Evolutionary conservation across 2,329 filamentous ascomycete genomes (phyloP), one percentile per base, ranked within the genome.

Genomic region (Sporothrix variecibatus): DNA sequence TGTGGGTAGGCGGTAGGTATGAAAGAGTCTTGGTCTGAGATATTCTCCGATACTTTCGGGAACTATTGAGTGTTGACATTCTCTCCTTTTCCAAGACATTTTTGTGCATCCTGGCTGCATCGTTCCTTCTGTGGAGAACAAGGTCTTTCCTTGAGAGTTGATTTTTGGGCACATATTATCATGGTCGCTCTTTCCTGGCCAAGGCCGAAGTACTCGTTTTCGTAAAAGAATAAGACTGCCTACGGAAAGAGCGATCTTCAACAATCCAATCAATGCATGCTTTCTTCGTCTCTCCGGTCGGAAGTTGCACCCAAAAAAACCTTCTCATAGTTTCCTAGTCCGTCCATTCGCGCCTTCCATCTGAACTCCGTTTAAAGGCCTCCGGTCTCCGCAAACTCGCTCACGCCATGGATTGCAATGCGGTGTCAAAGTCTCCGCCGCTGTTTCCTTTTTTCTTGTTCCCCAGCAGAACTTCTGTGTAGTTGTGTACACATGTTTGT

Each of bases 361-460:
- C 23, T 9, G 43, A 23, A 1, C 26, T 12, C 67, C 28, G 65
- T 49, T 15, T 26, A 11, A 26, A 26, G 31, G 46, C n/a, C 8
- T 4, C 40, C 62, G 62, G 51, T 62, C 58, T 56, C 72, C 72
- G 67, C 67, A 73, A 73, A 71, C 67, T 73, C 67, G 67, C 72
- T 73, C 72, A 73, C 65, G 28, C 43, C 46, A 51, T 34, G 62
- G 23, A 28, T 28, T 28, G 62, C 62, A 23, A 67, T 17, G 62
- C 62, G 34, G 17, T 12, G 12, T n/a, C 62, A 43, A 51, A 51
- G 26, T 51, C 5, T 53, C 46, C 43, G 20, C 23, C 20, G 31
- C 46, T 9, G 26, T 20, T 67, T 67, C 38, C 38, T 26, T n/a
- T 43, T 65, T 67, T 67, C 31, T 23, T 20, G 15, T 38, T 4